Evolutionary conservation across 495 filamentous ascomycete genomes (phyloP).

Genomic region (Darksidea phi): DNA sequence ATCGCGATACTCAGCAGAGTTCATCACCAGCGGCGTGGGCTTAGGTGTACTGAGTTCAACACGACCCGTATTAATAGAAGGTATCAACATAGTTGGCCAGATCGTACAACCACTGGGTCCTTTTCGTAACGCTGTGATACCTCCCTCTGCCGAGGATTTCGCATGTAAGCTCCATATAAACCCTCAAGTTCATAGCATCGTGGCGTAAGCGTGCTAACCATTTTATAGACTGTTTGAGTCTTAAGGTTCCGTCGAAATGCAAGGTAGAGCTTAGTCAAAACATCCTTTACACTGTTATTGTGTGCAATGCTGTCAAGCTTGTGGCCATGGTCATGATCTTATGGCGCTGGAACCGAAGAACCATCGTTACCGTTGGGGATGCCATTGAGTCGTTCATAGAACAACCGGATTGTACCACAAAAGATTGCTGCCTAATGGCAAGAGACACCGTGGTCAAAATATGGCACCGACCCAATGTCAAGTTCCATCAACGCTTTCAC

Average conservation of each 20-base stretch:
- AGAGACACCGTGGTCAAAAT: not conserved
- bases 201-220: too few species aligned
- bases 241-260: constrained; percentile 6
- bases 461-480: not conserved
- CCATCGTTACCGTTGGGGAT: constrained; percentile 20
- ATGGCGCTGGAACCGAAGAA: not conserved
- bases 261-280: constrained; percentile 10
- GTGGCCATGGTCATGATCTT: constrained; percentile 12
- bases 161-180: too few species aligned
- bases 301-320: constrained; percentile 17
- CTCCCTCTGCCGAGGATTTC: too few species aligned
- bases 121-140: too few species aligned
- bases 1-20: not conserved
- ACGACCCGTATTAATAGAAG: too few species aligned
- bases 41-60: not conserved
- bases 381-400: constrained; percentile 18
- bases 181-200: too few species aligned
- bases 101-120: too few species aligned
- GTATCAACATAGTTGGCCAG: too few species aligned
- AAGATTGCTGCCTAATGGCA: constrained; percentile 12
- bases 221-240: constrained; percentile 21
- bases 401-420: constrained; percentile 5
- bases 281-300: constrained; percentile 18
- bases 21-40: constrained; percentile 16
- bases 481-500: not conserved